phyloP scores from a whole-genome alignment of 495 filamentous ascomycete species.

The Aspergillus cristatus region DNA sequence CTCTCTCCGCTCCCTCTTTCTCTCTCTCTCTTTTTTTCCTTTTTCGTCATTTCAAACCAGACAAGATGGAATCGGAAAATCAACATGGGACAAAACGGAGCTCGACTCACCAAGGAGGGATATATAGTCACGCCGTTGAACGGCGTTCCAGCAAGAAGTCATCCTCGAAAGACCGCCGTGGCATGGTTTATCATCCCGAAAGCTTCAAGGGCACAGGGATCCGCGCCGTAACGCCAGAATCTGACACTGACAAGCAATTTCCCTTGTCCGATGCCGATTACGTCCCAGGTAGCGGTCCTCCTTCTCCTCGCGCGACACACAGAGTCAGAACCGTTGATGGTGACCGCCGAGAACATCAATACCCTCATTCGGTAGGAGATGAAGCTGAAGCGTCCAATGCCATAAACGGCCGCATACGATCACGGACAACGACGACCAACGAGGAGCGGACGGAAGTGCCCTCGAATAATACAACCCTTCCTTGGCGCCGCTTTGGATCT shows the following conservation, averaged over 20 bases:
- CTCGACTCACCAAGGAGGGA: slow-evolving; percentile 34
- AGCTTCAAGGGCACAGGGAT: slow-evolving; percentile 40
- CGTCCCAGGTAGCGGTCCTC: slow-evolving; percentile 25
- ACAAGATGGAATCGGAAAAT: slow-evolving; percentile 40
- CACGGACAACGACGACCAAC: slow-evolving; percentile 41
- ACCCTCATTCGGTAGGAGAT: slow-evolving; percentile 22
- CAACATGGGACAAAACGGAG: slow-evolving; percentile 35
- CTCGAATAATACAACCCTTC: slow-evolving; percentile 23
- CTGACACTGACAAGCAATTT: slow-evolving; percentile 25
- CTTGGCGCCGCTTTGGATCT: slow-evolving; percentile 36
- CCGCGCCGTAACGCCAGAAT: slow-evolving; percentile 41
- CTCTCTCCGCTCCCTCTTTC: too few relatives aligned
- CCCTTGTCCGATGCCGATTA: slow-evolving; percentile 33
- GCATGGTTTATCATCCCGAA: slow-evolving; percentile 45
- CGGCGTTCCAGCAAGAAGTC: slow-evolving; percentile 45
- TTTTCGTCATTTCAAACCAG: too few relatives aligned
- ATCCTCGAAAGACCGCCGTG: slow-evolving; percentile 43
- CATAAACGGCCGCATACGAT: slow-evolving; percentile 29
- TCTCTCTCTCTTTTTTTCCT: too few relatives aligned
- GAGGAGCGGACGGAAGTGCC: slow-evolving; percentile 37
- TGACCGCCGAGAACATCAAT: slow-evolving; percentile 19
- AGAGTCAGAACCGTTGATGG: slow-evolving; percentile 24
- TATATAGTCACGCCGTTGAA: slow-evolving; percentile 38
- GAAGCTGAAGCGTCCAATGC: slow-evolving; percentile 26
- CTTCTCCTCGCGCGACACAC: slow-evolving; percentile 34